Evolutionary conservation across 306 rosid species (phyloP).

Genomic region (Pyrus betulifolia): DNA sequence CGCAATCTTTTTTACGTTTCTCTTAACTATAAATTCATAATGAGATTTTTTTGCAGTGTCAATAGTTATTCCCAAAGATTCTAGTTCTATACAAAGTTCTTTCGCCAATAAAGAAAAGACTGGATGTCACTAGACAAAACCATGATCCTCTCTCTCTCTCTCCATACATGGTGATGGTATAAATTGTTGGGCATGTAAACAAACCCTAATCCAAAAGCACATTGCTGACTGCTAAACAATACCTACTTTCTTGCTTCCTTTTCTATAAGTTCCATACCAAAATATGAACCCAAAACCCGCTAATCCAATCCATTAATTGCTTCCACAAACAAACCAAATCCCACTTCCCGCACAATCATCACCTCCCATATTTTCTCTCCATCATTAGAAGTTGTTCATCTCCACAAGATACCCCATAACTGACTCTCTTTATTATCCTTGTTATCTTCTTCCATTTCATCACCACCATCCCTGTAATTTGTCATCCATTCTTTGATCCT

Average conservation of each 20-base stretch:
- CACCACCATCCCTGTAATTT: conserved; percentile 10
- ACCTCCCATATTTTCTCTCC: conserved; percentile 13
- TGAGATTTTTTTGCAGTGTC: too few relatives aligned
- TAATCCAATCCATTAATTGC: conserved; percentile 15
- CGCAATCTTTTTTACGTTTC: too few relatives aligned
- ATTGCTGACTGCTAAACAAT: conserved; percentile 15
- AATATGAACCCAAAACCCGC: not conserved
- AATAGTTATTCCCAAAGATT: not conserved
- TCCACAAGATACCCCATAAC: conserved; percentile 42
- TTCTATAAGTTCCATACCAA: not conserved
- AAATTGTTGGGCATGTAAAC: conserved; percentile 30
- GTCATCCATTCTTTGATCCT: conserved; percentile 9
- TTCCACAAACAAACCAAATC: conserved; percentile 25
- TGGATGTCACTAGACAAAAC: not conserved
- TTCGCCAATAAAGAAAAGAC: too few relatives aligned
- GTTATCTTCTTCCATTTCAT: not conserved
- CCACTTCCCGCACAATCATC: conserved; percentile 7
- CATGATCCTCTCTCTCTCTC: too few relatives aligned
- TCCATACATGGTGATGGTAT: conserved; percentile 4
- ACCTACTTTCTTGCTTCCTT: not conserved
- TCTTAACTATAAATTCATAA: not conserved
- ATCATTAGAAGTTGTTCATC: conserved; percentile 29
- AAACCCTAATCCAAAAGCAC: not conserved
- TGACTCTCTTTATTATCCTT: not conserved
- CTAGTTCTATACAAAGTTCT: too few relatives aligned